Evolutionary conservation across 2,329 filamentous ascomycete species (phyloP), one percentile per base, ranked within the genome.

Genomic region (Hirsutella rhossiliensis): DNA sequence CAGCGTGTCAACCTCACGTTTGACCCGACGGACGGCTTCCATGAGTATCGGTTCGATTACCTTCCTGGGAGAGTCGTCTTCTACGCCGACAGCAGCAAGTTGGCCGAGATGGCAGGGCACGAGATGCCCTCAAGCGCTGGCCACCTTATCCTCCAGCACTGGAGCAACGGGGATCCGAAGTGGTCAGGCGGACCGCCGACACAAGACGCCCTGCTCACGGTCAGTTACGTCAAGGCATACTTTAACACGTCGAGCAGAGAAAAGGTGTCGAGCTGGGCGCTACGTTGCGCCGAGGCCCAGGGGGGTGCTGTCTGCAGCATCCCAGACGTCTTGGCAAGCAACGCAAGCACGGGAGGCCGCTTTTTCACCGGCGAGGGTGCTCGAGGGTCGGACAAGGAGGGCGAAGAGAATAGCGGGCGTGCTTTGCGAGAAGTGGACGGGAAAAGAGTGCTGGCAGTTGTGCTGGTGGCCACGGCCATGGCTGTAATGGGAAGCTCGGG

Each of bases 41-140:
- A 89, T 61, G 84, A 89, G 62, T 88, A 88, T 56, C 81, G 85
- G 32, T 82, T 89, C 59, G 85, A 90, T 61, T 88, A 84, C 64
- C 59, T 79, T 15, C 71, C 75, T 0, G 69, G 67, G 0, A 66
- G 66, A 1, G 80, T 89, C 9, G 58, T 73, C 11, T 89, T 87
- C 62, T 87, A 80, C 56, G 80, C 78, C 2, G 84, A 89, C 58
- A 75, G 75, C 38, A 45, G 62, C 9, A 60, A 71, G 11, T 62
- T 87, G 13, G 68, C 72, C 28, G 65, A 68, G 40, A 80, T 84
- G 68, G 56, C 63, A 3, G 72, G 74, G 11, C 66, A 67, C 3
- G 69, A 71, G 1, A 68, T 84, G 20, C 85, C 85, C 0, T 67
- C 65, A 2, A 62, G 66, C 11, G 64, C 78, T 0, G 85, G 85